Evolutionary conservation across 1,139 yeast genomes (phyloP).

Genomic region (Diutina sp.): DNA sequence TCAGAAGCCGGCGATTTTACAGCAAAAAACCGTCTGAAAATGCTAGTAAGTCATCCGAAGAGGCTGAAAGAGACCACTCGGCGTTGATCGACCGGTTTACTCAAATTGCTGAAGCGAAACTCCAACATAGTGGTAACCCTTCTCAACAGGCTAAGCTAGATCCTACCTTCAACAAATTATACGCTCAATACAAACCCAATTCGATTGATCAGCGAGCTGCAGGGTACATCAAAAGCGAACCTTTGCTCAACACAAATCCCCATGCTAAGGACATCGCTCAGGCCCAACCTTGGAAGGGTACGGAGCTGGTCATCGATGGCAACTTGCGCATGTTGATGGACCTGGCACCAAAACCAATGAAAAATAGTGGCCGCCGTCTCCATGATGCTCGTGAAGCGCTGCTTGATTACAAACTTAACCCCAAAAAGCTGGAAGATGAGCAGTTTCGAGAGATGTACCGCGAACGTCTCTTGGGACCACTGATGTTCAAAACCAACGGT

Average conservation of each 20-base stretch:
- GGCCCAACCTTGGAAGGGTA: conserved; percentile 56
- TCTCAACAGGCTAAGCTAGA: conserved; percentile 9
- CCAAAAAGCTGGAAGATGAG: conserved; percentile 22
- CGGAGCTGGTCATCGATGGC: conserved; percentile 38
- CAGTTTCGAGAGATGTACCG: conserved; percentile 49
- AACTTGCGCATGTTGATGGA: conserved; percentile 56
- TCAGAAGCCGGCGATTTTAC: background rate
- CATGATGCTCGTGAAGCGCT: conserved; percentile 52
- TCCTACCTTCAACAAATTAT: conserved; percentile 9
- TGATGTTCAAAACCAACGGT: conserved; percentile 19
- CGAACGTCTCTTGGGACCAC: conserved; percentile 52
- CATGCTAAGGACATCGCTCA: conserved; percentile 43
- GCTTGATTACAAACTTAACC: conserved; percentile 43
- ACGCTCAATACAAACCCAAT: conserved; percentile 5
- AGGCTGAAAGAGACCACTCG: background rate
- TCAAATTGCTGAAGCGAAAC: conserved; percentile 17
- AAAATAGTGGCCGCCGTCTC: conserved; percentile 27
- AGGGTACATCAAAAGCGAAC: conserved; percentile 17
- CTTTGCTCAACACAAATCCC: conserved; percentile 24
- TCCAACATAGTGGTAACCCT: conserved; percentile 6
- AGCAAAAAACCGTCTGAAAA: background rate
- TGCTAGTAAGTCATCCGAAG: background rate
- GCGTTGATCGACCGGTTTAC: conserved; percentile 15
- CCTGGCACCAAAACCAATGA: conserved; percentile 26
- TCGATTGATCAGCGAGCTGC: conserved; percentile 2